Base-by-base conservation (phyloP, 495 filamentous ascomycete species). In the Lepraria neglecta region DNA sequence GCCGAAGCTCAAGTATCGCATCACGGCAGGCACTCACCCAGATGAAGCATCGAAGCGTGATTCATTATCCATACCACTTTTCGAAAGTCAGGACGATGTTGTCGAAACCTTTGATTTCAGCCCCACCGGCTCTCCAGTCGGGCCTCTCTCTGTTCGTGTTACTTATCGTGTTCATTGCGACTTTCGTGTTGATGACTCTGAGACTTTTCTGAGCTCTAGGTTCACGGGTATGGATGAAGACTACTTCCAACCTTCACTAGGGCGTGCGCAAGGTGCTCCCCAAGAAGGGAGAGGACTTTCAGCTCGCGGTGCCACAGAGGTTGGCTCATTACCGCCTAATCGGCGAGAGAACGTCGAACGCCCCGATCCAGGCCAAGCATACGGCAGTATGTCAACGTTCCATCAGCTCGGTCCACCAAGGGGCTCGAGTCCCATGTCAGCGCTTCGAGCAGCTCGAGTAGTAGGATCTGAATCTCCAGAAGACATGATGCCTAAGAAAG, bases 381-480 rank as follows among this genome's bases (percentile, higher is more conserved):
- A 96, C 67, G 94, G 94, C 43, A 96, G 91, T 67, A 68, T 97
- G 60, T 95, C 91, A 4, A 96, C 92, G 5, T 97, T 92, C 67
- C 94, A 96, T 72, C 88, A 91, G 56, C 82, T 85, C 53, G 90
- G 84, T 45, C 82, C 83, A 44, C 81, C 87, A 4, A 71, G 83
- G 9, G 87, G 88, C 19, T 86, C 91, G 40, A 96, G 92, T 67
- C 92, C 92, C 19, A 84, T 97, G 33, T 91, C 92, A 53, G 88
- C 91, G 4, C 80, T 97, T 30, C 84, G 88, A 62, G 84, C 85
- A 17, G 86, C 85, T 14, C 73, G 80, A 64, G 81, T 84, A 58
- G 71, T 80, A 24, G 77, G 73, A 28, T 70, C 71, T 50, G 69
- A 75, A 28, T 81, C 80, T 47, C 77, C 77, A 1, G 68, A 72